Evolutionary conservation across 169 alveolate species (phyloP).

Genomic region (Sarcocystis neurona): DNA sequence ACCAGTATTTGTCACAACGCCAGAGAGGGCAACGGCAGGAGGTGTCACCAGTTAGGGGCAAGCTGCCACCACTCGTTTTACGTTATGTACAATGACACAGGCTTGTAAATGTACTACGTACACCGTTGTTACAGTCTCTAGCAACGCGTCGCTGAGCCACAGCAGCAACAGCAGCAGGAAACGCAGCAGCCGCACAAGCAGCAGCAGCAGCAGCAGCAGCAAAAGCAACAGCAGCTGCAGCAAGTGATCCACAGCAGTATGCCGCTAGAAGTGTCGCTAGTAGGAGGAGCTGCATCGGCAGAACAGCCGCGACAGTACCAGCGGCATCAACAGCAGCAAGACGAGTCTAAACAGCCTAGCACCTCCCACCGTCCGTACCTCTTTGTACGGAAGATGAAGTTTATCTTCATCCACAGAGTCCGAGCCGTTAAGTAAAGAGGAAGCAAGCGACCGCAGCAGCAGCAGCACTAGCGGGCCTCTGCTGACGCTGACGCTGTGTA

Average conservation of each 20-base stretch:
- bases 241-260: neutral
- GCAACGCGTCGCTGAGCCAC: neutral
- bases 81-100: neutral
- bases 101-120: too few relatives aligned
- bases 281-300: neutral
- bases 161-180: neutral
- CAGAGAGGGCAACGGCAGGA: neutral
- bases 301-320: neutral
- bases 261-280: neutral
- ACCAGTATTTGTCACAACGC: neutral
- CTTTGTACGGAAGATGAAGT: too few relatives aligned
- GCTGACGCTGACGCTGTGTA: too few relatives aligned
- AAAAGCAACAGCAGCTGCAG: slow-evolving; percentile 8
- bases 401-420: too few relatives aligned
- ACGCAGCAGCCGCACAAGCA: slow-evolving; percentile 24
- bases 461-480: too few relatives aligned
- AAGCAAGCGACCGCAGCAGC: too few relatives aligned
- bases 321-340: slow-evolving; percentile 28
- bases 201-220: neutral
- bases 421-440: too few relatives aligned
- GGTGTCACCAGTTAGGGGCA: neutral
- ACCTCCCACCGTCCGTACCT: too few relatives aligned
- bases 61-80: neutral
- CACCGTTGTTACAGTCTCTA: neutral
- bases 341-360: neutral